These are phyloP conservation scores for Colletotrichum viniferum DNA, from an alignment of 2,329 filamentous ascomycete species.

Conservation along the genomic window DNA sequence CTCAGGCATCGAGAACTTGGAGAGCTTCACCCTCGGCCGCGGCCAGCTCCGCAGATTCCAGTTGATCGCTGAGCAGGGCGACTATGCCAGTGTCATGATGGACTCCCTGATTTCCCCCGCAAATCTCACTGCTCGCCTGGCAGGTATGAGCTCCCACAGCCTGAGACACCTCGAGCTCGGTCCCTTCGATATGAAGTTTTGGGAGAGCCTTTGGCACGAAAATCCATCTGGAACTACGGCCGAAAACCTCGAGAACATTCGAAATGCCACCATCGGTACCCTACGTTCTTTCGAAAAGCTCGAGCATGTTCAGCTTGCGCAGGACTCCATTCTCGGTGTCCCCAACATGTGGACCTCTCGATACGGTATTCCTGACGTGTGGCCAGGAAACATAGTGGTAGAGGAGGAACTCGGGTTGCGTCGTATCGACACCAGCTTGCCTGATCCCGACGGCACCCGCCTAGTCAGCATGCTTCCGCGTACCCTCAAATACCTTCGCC, in stretches of 20 bases:
- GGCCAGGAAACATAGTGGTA: fast-evolving
- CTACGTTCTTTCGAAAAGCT: neutral
- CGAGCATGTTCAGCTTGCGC: neutral
- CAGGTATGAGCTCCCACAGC: neutral
- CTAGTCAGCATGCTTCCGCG: neutral
- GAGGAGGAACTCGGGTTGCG: neutral
- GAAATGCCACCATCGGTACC: neutral
- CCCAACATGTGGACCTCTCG: neutral
- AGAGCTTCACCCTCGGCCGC: neutral
- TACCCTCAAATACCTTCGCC: neutral
- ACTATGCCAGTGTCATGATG: fast-evolving
- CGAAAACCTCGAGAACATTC: neutral
- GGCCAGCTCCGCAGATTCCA: neutral
- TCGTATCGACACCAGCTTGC: neutral
- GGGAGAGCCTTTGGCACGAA: neutral
- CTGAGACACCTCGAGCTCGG: neutral
- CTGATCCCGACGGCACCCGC: neutral
- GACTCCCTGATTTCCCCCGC: neutral
- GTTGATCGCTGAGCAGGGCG: fast-evolving
- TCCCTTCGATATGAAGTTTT: neutral
- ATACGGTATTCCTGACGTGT: fast-evolving
- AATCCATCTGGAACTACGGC: fast-evolving
- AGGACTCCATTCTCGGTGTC: neutral
- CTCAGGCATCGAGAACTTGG: neutral
- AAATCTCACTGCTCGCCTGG: fast-evolving